Base-by-base conservation (phyloP, 2,329 filamentous ascomycete genomes). In the Paraphaeosphaeria sporulosa region DNA sequence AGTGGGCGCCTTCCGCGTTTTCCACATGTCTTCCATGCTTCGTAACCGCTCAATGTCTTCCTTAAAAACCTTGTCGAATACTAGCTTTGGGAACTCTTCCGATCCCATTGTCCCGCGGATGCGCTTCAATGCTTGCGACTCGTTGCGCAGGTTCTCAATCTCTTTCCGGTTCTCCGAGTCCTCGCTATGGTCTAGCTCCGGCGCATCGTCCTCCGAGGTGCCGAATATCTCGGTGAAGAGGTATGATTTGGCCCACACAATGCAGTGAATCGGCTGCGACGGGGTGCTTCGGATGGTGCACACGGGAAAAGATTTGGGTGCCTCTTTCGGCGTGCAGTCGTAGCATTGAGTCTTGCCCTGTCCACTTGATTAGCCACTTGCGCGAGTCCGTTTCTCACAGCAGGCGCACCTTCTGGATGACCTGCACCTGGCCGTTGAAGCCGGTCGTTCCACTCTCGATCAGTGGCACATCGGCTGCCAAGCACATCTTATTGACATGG, bases 221-320 rank as follows among this genome's bases (percentile, higher is more conserved):
- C 95, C 95, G 69, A 97, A 99, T 8, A 99, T 89, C 77, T 99
- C 95, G 66, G 93, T 95, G 62, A 99, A 86, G 9, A 99, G 85
- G 76, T 98, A 99, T 76, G 93, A 97, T 81, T 98, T 99, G 21
- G 87, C 94, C 95, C 95, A 99, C 2, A 99, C 94, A 63, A 99
- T 99, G 81, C 95, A 98, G 79, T 99, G 95, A 46, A 99, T 98
- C 0, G 94, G 92, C 71, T 98, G 94, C 66, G 91, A 96, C 0
- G 95, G 95, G 0, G 94, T 99, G 77, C 93, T 97, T 76, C 95
- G 88, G 70, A 99, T 98, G 1, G 95, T 99, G 81, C 95, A 99
- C 44, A 98, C 94, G 1, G 95, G 94, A 73, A 96, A 98, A 1
- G 90, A 91, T 76, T 97, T 98, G 6, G 94, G 94, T 1, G 90